A percentile compares a stretch with the other conserved stretches of the same genome.
phyloP scores from a whole-genome alignment of 176 grass and related monocot genomes.

The Thalia dealbata region DNA sequence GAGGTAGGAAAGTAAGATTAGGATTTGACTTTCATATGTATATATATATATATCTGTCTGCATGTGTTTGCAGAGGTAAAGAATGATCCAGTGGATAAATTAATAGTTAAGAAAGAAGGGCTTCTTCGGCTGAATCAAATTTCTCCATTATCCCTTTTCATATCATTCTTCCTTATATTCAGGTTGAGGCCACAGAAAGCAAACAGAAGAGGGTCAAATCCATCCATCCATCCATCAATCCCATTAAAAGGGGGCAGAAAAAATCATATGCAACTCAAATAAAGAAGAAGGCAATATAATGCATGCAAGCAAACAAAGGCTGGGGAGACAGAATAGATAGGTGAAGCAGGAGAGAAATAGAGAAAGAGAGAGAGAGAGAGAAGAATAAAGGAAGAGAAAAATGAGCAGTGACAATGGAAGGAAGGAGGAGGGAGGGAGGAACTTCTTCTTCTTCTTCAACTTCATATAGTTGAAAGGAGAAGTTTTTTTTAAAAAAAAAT shows the following conservation, averaged over 20 bases:
- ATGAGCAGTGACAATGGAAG: neutral
- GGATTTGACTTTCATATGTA: too few species aligned
- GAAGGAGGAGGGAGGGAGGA: neutral
- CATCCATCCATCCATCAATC: slow-evolving; percentile 8
- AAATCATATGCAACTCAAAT: neutral
- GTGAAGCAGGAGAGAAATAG: neutral
- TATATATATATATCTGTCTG: too few species aligned
- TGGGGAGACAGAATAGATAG: neutral
- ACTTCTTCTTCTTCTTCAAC: too few species aligned
- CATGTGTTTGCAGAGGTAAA: too few species aligned
- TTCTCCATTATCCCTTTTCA: neutral
- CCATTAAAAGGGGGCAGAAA: neutral
- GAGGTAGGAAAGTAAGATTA: too few species aligned
- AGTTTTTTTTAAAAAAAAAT: too few species aligned
- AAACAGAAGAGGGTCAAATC: neutral
- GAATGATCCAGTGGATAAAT: too few species aligned
- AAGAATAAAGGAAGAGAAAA: too few species aligned
- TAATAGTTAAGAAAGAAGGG: neutral
- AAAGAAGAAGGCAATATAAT: neutral
- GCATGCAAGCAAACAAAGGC: neutral
- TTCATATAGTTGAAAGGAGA: too few species aligned
- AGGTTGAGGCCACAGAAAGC: neutral
- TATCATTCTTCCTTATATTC: slow-evolving; percentile 3
- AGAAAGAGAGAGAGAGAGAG: neutral
- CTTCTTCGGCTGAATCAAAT: neutral